These are phyloP conservation scores for Exophiala sp. DNA, from an alignment of 2,329 filamentous ascomycete genomes.

Conservation along the genomic window DNA sequence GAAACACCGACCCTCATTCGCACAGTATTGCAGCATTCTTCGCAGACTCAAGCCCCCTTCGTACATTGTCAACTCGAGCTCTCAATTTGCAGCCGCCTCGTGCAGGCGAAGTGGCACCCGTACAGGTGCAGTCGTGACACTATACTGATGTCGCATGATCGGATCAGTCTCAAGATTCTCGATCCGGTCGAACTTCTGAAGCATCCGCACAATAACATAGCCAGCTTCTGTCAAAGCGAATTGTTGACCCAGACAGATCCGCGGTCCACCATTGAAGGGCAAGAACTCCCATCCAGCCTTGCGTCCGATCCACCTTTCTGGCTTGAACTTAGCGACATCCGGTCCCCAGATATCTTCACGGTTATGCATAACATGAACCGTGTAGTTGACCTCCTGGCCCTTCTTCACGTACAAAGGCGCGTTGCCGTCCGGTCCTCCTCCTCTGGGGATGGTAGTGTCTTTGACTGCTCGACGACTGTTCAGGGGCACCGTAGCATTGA, in stretches of 20 bases:
- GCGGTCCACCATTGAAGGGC: slow-evolving; percentile 29
- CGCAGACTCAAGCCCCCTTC: neutral
- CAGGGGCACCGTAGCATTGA: slow-evolving; percentile 46
- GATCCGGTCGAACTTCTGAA: slow-evolving; percentile 67
- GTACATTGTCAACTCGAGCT: neutral
- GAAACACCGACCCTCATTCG: too few species aligned
- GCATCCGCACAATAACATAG: slow-evolving; percentile 67
- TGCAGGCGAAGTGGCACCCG: slow-evolving; percentile 22
- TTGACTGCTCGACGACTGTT: slow-evolving; percentile 41
- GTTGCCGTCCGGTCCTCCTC: slow-evolving; percentile 58
- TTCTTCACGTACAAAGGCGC: slow-evolving; percentile 39
- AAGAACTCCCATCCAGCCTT: slow-evolving; percentile 64
- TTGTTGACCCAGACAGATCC: slow-evolving; percentile 51
- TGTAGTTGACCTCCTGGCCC: slow-evolving; percentile 43
- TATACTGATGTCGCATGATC: slow-evolving; percentile 19
- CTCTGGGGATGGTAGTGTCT: slow-evolving; percentile 44
- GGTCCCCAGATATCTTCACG: slow-evolving; percentile 33
- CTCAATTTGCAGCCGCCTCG: slow-evolving; percentile 7
- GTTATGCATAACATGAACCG: slow-evolving; percentile 49
- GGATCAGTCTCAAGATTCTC: slow-evolving; percentile 35
- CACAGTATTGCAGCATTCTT: neutral
- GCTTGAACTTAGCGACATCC: slow-evolving; percentile 49
- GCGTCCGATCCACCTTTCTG: slow-evolving; percentile 67
- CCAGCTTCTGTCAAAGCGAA: slow-evolving; percentile 69
- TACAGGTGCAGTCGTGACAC: slow-evolving; percentile 24